Percentiles rank a stretch among this genome's conserved stretches.
phyloP scores from a whole-genome alignment of 495 filamentous ascomycete species.

The Lasiosphaeria miniovina region DNA sequence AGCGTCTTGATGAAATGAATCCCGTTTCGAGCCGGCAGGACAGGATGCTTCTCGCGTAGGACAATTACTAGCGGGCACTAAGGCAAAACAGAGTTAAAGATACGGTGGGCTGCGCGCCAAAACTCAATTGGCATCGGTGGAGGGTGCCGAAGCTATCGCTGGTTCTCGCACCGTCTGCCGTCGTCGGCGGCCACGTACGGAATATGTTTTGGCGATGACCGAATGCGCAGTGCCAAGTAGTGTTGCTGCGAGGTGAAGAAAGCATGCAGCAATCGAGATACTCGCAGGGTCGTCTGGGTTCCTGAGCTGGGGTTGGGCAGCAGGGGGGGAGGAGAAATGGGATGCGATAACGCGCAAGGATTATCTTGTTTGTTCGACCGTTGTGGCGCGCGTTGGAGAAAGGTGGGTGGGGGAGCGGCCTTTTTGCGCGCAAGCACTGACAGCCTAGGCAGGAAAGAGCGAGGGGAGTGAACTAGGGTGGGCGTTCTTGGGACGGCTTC shows the following conservation, averaged over 20 bases:
- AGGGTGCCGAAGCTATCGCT: too few relatives aligned
- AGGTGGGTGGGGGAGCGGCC: slow-evolving; percentile 11
- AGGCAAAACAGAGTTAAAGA: too few relatives aligned
- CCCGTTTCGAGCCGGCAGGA: too few relatives aligned
- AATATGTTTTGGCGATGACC: not conserved
- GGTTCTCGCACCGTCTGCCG: too few relatives aligned
- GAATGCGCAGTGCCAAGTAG: not conserved
- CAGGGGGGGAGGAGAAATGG: slow-evolving; percentile 10
- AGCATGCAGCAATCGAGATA: slow-evolving; percentile 12
- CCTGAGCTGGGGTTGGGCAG: slow-evolving; percentile 10
- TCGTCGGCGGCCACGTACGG: too few relatives aligned
- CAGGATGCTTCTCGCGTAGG: too few relatives aligned
- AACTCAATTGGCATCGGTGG: too few relatives aligned
- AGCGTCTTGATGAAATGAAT: not conserved
- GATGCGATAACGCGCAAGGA: slow-evolving; percentile 20
- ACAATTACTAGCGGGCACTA: too few relatives aligned
- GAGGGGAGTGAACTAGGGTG: slow-evolving; percentile 9
- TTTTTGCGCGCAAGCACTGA: slow-evolving; percentile 18
- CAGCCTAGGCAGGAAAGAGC: slow-evolving; percentile 13
- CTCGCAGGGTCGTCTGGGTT: slow-evolving; percentile 6
- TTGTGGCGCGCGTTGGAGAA: slow-evolving; percentile 19
- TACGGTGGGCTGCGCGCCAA: too few relatives aligned
- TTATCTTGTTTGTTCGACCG: slow-evolving; percentile 22
- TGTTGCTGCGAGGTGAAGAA: not conserved
- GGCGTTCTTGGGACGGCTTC: slow-evolving; percentile 16